Evolutionary conservation across 495 filamentous ascomycete genomes (phyloP).

Genomic region (Mytilinidion resinicola): DNA sequence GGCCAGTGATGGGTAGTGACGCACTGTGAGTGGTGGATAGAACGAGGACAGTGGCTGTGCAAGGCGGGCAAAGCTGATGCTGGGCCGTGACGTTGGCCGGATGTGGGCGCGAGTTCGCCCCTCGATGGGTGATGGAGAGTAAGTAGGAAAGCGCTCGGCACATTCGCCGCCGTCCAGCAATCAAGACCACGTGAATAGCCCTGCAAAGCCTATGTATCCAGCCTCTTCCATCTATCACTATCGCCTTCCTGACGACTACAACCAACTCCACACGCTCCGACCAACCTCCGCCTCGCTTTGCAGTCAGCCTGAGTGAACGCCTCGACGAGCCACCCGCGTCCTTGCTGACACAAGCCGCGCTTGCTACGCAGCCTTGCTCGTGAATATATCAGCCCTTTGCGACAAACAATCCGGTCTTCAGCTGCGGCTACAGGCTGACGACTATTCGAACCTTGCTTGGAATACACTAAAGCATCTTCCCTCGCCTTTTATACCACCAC

Average conservation of each 20-base stretch:
- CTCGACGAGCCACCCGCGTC: neutral
- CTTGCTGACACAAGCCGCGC: neutral
- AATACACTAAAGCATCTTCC: neutral
- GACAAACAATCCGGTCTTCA: neutral
- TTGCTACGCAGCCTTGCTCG: neutral
- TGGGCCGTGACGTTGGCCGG: neutral
- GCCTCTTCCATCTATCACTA: too few species aligned
- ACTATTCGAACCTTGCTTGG: too few species aligned
- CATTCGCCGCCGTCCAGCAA: neutral
- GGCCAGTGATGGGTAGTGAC: neutral
- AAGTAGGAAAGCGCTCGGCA: neutral
- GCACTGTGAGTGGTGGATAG: neutral
- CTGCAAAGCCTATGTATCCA: neutral
- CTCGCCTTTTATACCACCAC: neutral
- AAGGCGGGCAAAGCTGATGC: constrained; percentile 1
- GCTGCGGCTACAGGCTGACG: neutral
- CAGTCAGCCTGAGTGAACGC: constrained; percentile 2
- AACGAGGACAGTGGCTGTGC: neutral
- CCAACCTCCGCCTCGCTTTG: too few species aligned
- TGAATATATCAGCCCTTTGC: neutral
- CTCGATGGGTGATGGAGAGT: neutral
- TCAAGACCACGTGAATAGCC: neutral
- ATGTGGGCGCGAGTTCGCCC: constrained; percentile 2
- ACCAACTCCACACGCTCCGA: too few species aligned
- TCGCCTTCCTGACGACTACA: too few species aligned